Evolutionary conservation across 305 asterid genomes (phyloP).

Genomic region (Solanum hybrid): DNA sequence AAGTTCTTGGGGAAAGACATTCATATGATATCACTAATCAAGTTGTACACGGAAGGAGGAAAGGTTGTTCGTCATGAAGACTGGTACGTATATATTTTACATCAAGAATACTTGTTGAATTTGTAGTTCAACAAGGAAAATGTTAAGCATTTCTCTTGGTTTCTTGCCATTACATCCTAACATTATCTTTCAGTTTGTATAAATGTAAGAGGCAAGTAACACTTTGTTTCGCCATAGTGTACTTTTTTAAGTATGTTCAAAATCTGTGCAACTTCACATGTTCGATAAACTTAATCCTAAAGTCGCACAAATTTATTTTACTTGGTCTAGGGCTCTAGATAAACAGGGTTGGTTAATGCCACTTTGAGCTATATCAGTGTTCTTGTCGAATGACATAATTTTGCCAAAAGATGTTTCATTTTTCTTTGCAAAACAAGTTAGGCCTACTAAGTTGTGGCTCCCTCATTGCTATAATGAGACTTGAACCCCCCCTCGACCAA

Average conservation of each 20-base stretch:
- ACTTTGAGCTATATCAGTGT: neutral
- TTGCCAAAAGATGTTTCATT: neutral
- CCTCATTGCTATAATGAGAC: no score
- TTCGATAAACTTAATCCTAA: neutral
- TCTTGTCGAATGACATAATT: neutral
- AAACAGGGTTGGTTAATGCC: neutral
- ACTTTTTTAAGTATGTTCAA: neutral
- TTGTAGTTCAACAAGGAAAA: neutral
- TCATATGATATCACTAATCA: slow-evolving; percentile 69
- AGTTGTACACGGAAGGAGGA: slow-evolving; percentile 58
- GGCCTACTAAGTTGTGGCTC: neutral
- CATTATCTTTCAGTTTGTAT: no score
- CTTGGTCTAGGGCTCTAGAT: neutral
- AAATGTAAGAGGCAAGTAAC: neutral
- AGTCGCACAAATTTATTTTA: neutral
- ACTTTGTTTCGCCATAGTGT: neutral
- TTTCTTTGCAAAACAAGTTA: neutral
- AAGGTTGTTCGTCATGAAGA: slow-evolving; percentile 77
- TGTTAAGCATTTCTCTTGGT: neutral
- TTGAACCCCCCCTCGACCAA: neutral
- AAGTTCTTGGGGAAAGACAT: slow-evolving; percentile 68
- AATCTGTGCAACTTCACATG: neutral
- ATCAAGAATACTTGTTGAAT: neutral
- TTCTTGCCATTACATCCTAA: neutral
- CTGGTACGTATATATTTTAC: slow-evolving; percentile 29